Percentiles rank a stretch among this genome's conserved stretches.
Conservation (phyloP, 2,329 filamentous ascomycete species). For the Chrysoporthe cubensis region DNA sequence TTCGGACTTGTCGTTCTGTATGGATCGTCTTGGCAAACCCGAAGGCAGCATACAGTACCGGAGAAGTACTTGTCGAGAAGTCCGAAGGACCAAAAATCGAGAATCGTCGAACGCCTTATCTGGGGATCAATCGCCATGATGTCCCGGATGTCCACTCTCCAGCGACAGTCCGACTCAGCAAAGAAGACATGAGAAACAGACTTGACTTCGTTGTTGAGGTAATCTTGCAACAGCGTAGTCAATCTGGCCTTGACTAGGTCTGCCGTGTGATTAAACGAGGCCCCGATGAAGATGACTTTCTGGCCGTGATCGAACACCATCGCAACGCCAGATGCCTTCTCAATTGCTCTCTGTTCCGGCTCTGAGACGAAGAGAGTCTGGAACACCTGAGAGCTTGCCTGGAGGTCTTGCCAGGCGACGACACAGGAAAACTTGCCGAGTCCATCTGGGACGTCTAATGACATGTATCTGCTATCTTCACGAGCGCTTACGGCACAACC, state of each 20-base stretch:
- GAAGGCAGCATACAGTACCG: constrained; percentile 33
- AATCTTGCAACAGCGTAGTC: constrained; percentile 8
- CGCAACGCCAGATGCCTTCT: neutral
- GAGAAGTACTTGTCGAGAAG: constrained; percentile 28
- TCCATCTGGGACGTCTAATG: constrained; percentile 6
- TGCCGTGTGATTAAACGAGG: constrained; percentile 4
- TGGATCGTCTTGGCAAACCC: constrained; percentile 33
- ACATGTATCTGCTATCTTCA: neutral
- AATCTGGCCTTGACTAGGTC: constrained; percentile 10
- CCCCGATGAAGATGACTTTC: constrained; percentile 21
- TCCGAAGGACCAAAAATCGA: constrained; percentile 33
- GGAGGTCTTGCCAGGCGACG: constrained; percentile 14
- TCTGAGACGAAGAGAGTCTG: constrained; percentile 1
- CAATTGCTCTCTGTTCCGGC: neutral
- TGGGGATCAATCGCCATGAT: constrained; percentile 36
- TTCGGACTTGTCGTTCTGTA: neutral
- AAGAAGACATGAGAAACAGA: constrained; percentile 11
- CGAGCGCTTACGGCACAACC: no score
- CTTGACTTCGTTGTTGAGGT: neutral
- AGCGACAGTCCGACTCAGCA: constrained; percentile 4
- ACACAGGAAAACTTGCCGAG: neutral
- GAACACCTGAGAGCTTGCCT: neutral
- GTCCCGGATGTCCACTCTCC: constrained; percentile 35
- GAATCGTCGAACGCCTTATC: constrained; percentile 36
- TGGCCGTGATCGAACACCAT: neutral